Evolutionary conservation across 345 rosid species (phyloP).

Genomic region (Limnanthes douglasii): DNA sequence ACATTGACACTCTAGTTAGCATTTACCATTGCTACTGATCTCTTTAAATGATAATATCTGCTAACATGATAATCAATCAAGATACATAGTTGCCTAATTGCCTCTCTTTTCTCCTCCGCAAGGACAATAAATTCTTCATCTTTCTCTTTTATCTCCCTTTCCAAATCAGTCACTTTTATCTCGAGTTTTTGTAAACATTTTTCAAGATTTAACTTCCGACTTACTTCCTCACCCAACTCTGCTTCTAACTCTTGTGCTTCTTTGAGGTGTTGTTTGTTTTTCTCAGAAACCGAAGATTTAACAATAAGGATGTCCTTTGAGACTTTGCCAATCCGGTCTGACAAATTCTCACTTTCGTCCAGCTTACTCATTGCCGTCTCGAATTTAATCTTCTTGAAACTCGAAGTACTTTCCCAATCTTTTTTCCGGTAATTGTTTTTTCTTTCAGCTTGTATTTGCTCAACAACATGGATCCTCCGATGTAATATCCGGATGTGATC

Average conservation of each 20-base stretch:
- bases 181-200: constrained; percentile 20
- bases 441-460: constrained; percentile 52
- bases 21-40: too few species aligned
- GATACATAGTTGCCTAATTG: constrained; percentile 71
- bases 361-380: constrained; percentile 18
- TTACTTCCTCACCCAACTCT: constrained; percentile 21
- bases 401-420: constrained; percentile 15
- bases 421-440: constrained; percentile 28
- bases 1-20: too few species aligned
- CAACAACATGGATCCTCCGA: constrained; percentile 56
- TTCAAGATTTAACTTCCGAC: constrained; percentile 18
- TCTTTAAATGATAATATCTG: constrained; percentile 34
- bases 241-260: constrained; percentile 31
- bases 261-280: constrained; percentile 20
- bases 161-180: constrained; percentile 23
- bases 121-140: constrained; percentile 30
- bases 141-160: constrained; percentile 23
- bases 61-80: constrained; percentile 67
- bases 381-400: constrained; percentile 18
- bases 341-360: constrained; percentile 16
- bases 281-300: constrained; percentile 19
- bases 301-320: constrained; percentile 28
- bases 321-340: constrained; percentile 18
- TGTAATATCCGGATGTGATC: constrained; percentile 43
- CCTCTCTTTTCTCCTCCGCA: constrained; percentile 83